Evolutionary conservation across 169 alveolate species (phyloP).

Genomic region (Eimeria sp.): DNA sequence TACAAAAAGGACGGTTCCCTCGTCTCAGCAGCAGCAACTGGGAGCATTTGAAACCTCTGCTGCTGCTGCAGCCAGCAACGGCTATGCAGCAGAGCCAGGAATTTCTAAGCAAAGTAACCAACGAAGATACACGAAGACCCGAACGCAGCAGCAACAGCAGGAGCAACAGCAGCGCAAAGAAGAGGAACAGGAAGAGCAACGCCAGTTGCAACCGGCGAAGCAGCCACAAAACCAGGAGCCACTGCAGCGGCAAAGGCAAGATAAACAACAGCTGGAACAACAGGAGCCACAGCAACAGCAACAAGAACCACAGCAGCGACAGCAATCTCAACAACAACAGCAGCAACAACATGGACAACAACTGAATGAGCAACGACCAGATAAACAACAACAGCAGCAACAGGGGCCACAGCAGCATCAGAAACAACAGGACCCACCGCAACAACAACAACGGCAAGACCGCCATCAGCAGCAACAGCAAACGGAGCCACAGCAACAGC

Average conservation of each 20-base stretch:
- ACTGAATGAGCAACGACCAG: not conserved
- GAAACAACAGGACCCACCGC: not conserved
- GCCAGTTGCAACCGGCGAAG: not conserved
- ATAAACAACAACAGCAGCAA: not conserved
- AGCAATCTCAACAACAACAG: not conserved
- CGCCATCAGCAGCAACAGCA: not conserved
- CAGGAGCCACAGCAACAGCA: not conserved
- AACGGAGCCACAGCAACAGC: not conserved
- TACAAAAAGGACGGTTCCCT: not conserved
- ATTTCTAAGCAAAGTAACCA: not conserved
- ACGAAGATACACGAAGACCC: not conserved
- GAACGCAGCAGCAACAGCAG: conserved; percentile 13
- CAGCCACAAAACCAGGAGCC: not conserved
- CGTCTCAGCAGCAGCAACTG: not conserved
- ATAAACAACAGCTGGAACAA: not conserved
- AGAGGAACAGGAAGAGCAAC: not conserved
- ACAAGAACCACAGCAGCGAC: not conserved
- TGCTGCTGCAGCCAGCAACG: not conserved
- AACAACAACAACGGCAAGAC: not conserved
- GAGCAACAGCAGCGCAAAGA: conserved; percentile 13
- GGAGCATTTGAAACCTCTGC: not conserved
- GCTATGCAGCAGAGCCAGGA: not conserved
- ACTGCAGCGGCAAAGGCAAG: not conserved
- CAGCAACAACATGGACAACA: not conserved
- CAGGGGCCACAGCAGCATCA: conserved; percentile 31